Conservation (phyloP, 148 eudicot genomes). For the Gaultheria prostrata region DNA sequence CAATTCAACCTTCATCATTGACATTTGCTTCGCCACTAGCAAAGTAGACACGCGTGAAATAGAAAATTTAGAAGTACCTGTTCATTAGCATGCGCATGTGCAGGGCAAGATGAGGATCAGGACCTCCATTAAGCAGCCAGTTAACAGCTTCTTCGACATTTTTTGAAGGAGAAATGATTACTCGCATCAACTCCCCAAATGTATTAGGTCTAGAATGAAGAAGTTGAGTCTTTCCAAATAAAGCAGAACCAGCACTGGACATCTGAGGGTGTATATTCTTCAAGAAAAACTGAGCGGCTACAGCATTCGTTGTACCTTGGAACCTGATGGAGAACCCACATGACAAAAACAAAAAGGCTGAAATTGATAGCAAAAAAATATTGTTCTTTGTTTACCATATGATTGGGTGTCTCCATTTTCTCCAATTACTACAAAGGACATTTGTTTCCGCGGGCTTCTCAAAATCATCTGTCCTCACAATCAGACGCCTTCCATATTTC, state of each 20-base stretch:
- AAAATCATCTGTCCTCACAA: constrained; percentile 72
- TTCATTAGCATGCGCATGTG: constrained; percentile 93
- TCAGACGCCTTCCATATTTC: constrained; percentile 63
- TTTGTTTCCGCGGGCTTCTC: constrained; percentile 66
- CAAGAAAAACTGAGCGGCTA: constrained; percentile 88
- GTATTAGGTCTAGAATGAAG: constrained; percentile 69
- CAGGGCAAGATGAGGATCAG: constrained; percentile 73
- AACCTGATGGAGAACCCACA: constrained; percentile 45
- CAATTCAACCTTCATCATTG: background rate
- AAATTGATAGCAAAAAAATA: background rate
- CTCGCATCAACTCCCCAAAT: constrained; percentile 77
- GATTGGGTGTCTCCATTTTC: constrained; percentile 75
- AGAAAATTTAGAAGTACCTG: constrained; percentile 38
- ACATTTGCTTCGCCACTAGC: background rate
- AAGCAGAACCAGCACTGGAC: constrained; percentile 53
- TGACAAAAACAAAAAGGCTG: background rate
- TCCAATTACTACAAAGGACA: constrained; percentile 82
- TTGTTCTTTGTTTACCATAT: constrained; percentile 56
- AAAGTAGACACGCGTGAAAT: background rate
- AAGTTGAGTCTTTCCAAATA: constrained; percentile 66
- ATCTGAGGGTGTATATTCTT: constrained; percentile 69
- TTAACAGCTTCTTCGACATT: constrained; percentile 61
- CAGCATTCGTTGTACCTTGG: constrained; percentile 86
- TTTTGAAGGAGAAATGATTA: constrained; percentile 73
- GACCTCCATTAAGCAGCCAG: constrained; percentile 59